Evolutionary conservation across 345 rosid genomes (phyloP).

Genomic region (Kernera saxatilis): DNA sequence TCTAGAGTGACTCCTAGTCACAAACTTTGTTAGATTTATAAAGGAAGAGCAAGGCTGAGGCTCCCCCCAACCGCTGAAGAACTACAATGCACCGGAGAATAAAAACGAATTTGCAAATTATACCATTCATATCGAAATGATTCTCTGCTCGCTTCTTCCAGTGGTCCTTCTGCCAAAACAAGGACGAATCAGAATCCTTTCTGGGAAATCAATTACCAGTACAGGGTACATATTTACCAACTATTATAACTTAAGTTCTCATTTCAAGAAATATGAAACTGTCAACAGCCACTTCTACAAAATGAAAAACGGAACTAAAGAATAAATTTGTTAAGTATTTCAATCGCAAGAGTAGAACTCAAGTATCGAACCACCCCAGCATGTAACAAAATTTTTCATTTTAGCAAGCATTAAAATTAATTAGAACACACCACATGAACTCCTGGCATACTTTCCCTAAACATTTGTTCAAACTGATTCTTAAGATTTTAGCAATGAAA

Average conservation of each 20-base stretch:
- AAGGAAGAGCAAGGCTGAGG: background rate
- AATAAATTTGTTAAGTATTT: background rate
- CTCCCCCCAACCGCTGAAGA: background rate
- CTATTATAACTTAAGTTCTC: background rate
- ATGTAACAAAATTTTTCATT: slow-evolving; percentile 4
- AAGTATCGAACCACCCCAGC: slow-evolving; percentile 10
- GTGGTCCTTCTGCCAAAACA: slow-evolving; percentile 59
- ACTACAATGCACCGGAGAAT: slow-evolving; percentile 12
- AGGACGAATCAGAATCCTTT: slow-evolving; percentile 16
- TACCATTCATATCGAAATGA: slow-evolving; percentile 74
- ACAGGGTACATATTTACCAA: background rate
- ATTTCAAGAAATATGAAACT: slow-evolving; percentile 6
- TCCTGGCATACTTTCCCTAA: background rate
- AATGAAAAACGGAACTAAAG: background rate
- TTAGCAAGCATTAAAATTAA: slow-evolving; percentile 3
- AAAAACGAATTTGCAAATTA: slow-evolving; percentile 42
- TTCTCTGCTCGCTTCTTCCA: slow-evolving; percentile 74
- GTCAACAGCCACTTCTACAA: slow-evolving; percentile 6
- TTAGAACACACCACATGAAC: slow-evolving; percentile 4
- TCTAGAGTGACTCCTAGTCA: background rate
- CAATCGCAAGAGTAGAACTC: background rate
- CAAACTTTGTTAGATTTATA: background rate
- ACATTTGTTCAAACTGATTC: background rate
- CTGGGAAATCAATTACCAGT: background rate
- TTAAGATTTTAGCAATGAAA: slow-evolving; percentile 5